Conservation (phyloP, 257 asterid genomes). For the Capsicum baccatum region DNA sequence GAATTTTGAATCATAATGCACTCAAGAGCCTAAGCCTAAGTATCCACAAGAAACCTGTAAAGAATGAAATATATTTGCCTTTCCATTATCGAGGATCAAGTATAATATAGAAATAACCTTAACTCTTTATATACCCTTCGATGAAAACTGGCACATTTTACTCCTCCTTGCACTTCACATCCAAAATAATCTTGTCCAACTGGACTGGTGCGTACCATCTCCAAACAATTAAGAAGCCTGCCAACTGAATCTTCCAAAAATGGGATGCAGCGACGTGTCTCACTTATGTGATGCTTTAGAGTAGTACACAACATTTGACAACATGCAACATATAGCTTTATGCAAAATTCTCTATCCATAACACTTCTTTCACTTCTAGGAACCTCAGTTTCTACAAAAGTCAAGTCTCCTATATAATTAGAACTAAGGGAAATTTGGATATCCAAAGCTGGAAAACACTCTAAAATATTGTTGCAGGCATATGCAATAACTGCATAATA, state of each 20-base stretch:
- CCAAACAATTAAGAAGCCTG: too few species aligned
- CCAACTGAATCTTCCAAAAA: too few species aligned
- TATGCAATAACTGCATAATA: constrained; percentile 63
- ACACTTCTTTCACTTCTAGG: constrained; percentile 31
- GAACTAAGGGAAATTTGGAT: constrained; percentile 40
- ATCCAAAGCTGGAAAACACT: constrained; percentile 59
- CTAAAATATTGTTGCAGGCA: constrained; percentile 80
- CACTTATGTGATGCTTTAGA: too few species aligned
- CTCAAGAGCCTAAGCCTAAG: not conserved
- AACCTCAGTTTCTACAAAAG: constrained; percentile 28
- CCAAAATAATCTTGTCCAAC: constrained; percentile 42
- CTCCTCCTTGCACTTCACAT: constrained; percentile 78
- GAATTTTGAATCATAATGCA: too few species aligned
- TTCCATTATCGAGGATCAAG: constrained; percentile 19
- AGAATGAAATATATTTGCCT: not conserved
- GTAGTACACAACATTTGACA: too few species aligned
- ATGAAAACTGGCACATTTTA: constrained; percentile 74
- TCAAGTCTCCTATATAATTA: constrained; percentile 22
- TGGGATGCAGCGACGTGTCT: too few species aligned
- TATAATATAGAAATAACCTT: constrained; percentile 33
- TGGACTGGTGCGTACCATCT: constrained; percentile 43
- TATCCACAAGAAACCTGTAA: constrained; percentile 11
- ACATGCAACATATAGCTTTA: too few species aligned
- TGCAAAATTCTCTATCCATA: constrained; percentile 45
- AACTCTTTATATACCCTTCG: constrained; percentile 96